These are phyloP conservation scores for Lasiodiplodia citricola DNA, from an alignment of 2,329 filamentous ascomycete species.

Conservation along the genomic window DNA sequence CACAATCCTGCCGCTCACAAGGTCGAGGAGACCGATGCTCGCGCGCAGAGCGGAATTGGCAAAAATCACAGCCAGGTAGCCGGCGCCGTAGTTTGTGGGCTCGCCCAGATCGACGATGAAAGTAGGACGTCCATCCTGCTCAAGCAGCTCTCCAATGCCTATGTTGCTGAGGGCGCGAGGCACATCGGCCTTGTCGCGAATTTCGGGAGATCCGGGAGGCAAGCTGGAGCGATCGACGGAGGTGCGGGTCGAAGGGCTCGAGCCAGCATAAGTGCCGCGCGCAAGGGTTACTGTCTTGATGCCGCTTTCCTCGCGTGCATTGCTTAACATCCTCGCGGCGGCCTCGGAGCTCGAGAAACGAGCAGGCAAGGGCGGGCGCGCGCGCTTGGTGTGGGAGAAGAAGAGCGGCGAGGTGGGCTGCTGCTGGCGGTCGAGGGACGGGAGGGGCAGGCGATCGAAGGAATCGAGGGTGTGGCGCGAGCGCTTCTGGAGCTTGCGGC, in stretches of 20 bases:
- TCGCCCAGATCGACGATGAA: constrained; percentile 75
- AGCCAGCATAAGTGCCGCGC: constrained; percentile 50
- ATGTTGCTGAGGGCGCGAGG: constrained; percentile 66
- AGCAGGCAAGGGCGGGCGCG: constrained; percentile 51
- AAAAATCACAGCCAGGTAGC: constrained; percentile 67
- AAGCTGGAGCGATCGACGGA: constrained; percentile 60
- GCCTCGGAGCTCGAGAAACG: constrained; percentile 64
- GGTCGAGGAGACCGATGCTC: constrained; percentile 60
- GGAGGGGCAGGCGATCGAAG: constrained; percentile 37
- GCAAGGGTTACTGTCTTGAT: constrained; percentile 60
- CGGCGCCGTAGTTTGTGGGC: constrained; percentile 58
- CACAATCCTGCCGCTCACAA: constrained; percentile 58
- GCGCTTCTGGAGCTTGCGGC: constrained; percentile 36
- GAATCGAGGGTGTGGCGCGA: constrained; percentile 44
- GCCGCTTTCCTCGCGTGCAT: constrained; percentile 55
- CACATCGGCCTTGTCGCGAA: constrained; percentile 53
- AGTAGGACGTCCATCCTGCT: constrained; percentile 76
- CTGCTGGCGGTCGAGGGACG: constrained; percentile 34
- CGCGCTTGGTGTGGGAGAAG: constrained; percentile 54
- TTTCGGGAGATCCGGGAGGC: constrained; percentile 52
- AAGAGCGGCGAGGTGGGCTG: constrained; percentile 57
- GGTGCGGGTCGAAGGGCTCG: constrained; percentile 55
- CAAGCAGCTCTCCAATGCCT: constrained; percentile 73
- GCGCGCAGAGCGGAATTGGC: constrained; percentile 70
- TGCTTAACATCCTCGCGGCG: constrained; percentile 64